Conservation (phyloP, 768 basidiomycete genomes). For the Suillus subalutaceus region DNA sequence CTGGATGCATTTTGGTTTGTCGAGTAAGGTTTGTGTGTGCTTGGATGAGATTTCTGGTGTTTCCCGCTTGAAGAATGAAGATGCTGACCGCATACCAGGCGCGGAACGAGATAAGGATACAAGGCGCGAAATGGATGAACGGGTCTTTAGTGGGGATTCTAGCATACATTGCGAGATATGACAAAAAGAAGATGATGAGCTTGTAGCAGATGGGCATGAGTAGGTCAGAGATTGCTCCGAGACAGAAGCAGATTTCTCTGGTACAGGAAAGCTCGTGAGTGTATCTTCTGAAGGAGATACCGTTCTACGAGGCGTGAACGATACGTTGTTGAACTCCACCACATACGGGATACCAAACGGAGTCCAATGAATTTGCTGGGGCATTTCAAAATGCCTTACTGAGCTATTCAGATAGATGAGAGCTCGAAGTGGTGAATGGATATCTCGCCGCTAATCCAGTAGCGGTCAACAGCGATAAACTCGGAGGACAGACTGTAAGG, state of each 20-base stretch:
- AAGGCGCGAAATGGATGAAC: conserved; percentile 18
- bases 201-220: conserved; percentile 14
- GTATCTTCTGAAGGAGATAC: neutral
- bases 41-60: neutral
- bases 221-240: conserved; percentile 10
- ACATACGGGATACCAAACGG: conserved; percentile 33
- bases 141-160: conserved; percentile 18
- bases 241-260: conserved; percentile 7
- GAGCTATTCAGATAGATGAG: neutral
- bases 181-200: conserved; percentile 30
- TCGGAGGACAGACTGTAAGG: neutral
- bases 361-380: conserved; percentile 30
- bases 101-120: conserved; percentile 15
- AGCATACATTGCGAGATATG: conserved; percentile 18
- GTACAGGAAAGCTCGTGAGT: neutral
- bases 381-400: conserved; percentile 17
- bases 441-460: conserved; percentile 1
- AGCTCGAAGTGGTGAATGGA: neutral
- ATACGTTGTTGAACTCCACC: conserved; percentile 32
- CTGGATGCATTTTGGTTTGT: neutral
- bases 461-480: neutral
- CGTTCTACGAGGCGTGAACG: conserved; percentile 16
- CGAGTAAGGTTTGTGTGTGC: conserved; percentile 6
- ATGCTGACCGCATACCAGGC: conserved; percentile 23
- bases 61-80: conserved; percentile 31